Evolutionary conservation across 108 stramenopile genomes (phyloP), one percentile per base, ranked within the genome.

Genomic region (Nitzschia inconspicua): DNA sequence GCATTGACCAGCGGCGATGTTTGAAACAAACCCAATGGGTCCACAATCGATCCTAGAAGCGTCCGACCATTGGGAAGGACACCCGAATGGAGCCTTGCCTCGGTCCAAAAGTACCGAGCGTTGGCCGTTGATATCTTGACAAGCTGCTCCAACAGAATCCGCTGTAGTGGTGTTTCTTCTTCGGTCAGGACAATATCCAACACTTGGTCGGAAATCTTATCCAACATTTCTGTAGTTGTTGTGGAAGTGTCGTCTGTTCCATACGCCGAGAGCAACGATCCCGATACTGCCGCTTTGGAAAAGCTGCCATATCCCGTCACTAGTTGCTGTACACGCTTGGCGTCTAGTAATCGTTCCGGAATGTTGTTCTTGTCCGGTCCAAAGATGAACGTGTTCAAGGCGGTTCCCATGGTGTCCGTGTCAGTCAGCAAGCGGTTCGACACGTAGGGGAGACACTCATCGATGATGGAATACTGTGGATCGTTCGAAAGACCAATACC

Each of bases 381-480:
- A 70, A 95, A 97, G 26, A 97, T 80, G 60, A 97, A 97, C 7
- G 93, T 93, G 3, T 82, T 76, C 11, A 98, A 79, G 10, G 95
- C 95, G 2, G 80, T 83, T 6, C 89, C 87, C 59, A 91, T 84
- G 9, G 88, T 77, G 35, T 84, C 84, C 64, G 88, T 84, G 59
- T 98, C 95, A 19, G 95, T 94, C 25, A 98, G 63, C 6, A 98
- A 71, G 8, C 95, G 86, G 19, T 93, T 89, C 22, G 86, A 85
- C 0, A 98, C 86, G 58, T 96, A 98, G 5, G 95, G 97, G 11
- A 91, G 67, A 67, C 97, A 98, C 70, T 95, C 95, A 28, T 95
- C 87, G 54, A 98, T 91, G 63, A 98, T 96, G 39, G 89, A 89
- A 63, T 98, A 98, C 34, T 88, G 79, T 8, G 82, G 65, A 69